Conservation (phyloP, 1,284 basidiomycete species). For the Termitomyces sp. region DNA sequence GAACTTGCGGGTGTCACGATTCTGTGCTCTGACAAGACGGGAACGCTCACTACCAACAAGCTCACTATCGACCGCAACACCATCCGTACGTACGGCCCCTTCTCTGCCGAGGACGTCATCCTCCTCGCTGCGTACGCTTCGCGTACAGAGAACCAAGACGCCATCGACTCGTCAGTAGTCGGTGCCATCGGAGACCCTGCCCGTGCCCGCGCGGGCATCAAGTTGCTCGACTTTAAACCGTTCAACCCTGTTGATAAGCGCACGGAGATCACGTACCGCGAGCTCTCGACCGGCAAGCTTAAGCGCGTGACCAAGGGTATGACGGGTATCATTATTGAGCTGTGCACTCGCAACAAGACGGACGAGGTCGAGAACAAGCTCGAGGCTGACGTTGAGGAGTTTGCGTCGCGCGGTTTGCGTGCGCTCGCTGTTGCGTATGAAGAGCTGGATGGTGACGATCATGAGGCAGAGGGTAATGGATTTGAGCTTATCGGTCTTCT, state of each 20-base stretch:
- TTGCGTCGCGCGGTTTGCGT: slow-evolving; percentile 93
- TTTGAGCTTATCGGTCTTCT: slow-evolving; percentile 97
- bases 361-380: slow-evolving; percentile 86
- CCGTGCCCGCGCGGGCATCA: slow-evolving; percentile 87
- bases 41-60: slow-evolving; percentile 98
- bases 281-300: slow-evolving; percentile 88
- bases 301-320: slow-evolving; percentile 99
- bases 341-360: slow-evolving; percentile 96
- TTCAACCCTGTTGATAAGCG: slow-evolving; percentile 99
- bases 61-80: slow-evolving; percentile 94
- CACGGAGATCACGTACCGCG: slow-evolving; percentile 96
- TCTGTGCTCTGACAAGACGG: slow-evolving; percentile 96
- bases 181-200: slow-evolving; percentile 69
- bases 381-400: slow-evolving; percentile 94
- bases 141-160: slow-evolving; percentile 98
- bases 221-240: slow-evolving; percentile 97
- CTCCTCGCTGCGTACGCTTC: slow-evolving; percentile 94
- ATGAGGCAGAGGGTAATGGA: slow-evolving; percentile 84
- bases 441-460: slow-evolving; percentile 82
- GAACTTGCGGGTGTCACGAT: slow-evolving; percentile 97
- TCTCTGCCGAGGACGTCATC: slow-evolving; percentile 87
- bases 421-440: slow-evolving; percentile 96
- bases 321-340: slow-evolving; percentile 95
- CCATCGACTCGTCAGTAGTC: slow-evolving; percentile 89
- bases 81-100: slow-evolving; percentile 88